Evolutionary conservation across 1,139 yeast species (phyloP).

Genomic region (Yamadazyma spencermartinsiae): DNA sequence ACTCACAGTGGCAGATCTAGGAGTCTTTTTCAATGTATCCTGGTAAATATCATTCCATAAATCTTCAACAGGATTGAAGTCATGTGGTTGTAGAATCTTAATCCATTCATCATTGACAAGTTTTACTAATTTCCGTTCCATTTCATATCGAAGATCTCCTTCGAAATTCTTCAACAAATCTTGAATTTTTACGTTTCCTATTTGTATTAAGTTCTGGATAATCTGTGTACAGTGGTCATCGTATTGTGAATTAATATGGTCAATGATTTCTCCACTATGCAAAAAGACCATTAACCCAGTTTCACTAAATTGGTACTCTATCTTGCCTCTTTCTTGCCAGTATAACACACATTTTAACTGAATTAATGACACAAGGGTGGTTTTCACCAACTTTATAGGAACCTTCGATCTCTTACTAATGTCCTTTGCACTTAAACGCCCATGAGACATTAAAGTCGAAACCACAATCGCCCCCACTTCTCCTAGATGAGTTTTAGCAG

Average conservation of each 20-base stretch:
- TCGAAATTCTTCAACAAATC: conserved; percentile 54
- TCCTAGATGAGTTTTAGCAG: conserved; percentile 60
- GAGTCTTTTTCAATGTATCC: conserved; percentile 50
- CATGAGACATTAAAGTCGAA: conserved; percentile 57
- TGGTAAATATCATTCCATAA: conserved; percentile 57
- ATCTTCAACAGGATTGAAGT: conserved; percentile 51
- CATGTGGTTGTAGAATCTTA: conserved; percentile 35
- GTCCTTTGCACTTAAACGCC: conserved; percentile 55
- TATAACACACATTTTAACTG: conserved; percentile 65
- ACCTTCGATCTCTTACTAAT: conserved; percentile 42
- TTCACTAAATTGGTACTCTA: conserved; percentile 62
- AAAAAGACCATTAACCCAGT: conserved; percentile 63
- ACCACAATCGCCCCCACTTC: conserved; percentile 60
- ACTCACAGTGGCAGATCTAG: conserved; percentile 49
- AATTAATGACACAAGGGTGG: conserved; percentile 61
- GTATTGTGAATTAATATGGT: conserved; percentile 43
- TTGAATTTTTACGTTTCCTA: conserved; percentile 63
- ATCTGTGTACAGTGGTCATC: conserved; percentile 62
- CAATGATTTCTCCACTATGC: conserved; percentile 76
- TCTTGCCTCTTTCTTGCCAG: conserved; percentile 45
- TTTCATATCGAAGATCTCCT: conserved; percentile 25
- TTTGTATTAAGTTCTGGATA: conserved; percentile 64
- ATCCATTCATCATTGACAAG: conserved; percentile 64
- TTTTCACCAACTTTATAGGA: conserved; percentile 47
- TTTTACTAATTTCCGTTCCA: conserved; percentile 39